Base-by-base conservation (phyloP, 768 basidiomycete species). In the Psilocybe cubensis region DNA sequence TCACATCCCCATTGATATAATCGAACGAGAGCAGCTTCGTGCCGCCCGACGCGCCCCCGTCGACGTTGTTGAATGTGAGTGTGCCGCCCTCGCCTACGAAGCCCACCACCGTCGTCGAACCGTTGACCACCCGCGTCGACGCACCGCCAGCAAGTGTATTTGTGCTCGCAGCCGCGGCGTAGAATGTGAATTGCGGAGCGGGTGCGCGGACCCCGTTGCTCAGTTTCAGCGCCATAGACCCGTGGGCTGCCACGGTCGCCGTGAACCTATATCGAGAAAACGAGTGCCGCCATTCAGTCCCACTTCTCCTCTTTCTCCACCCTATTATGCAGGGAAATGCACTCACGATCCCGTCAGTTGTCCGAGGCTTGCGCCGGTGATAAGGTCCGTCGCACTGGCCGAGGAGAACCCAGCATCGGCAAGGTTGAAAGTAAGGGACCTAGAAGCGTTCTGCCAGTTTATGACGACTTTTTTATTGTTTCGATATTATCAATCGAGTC, bases 391-490 rank as follows among this genome's bases (percentile, higher is more conserved):
- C 2, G 71, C 76, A 17, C 63, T 74, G 2, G 77, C 79, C 31
- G 78, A 76, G 23, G 69, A 62, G 46, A 80, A 68, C 1, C 78
- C 79, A 43, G 76, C 72, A 63, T 80, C 79, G 28, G 76, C 67
- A 40, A 80, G 71, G 45, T 72, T 69, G 60, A 81, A 75, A 7
- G 73, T 76, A 6, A 82, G 63, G 9, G 75, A 69, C 46, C 79
- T 67, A 21, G 76, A 65, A 17, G 71, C 52, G 25, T 69, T 72
- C 55, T 77, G 69, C 78, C 75, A 79, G 59, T 81, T 80, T 51
- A 82, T 75, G 25, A 80, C 57, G n/a, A 81, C 79, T 80, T 52
- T 7, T n/a, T n/a, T n/a, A n/a, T n/a, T n/a, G n/a, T n/a, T n/a
- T 52, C 35, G 18, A 53, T 41, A 38, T 12, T 29, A 54, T 33